Evolutionary conservation across 2,329 filamentous ascomycete genomes (phyloP).

Genomic region (Diaporthe citrichinensis): DNA sequence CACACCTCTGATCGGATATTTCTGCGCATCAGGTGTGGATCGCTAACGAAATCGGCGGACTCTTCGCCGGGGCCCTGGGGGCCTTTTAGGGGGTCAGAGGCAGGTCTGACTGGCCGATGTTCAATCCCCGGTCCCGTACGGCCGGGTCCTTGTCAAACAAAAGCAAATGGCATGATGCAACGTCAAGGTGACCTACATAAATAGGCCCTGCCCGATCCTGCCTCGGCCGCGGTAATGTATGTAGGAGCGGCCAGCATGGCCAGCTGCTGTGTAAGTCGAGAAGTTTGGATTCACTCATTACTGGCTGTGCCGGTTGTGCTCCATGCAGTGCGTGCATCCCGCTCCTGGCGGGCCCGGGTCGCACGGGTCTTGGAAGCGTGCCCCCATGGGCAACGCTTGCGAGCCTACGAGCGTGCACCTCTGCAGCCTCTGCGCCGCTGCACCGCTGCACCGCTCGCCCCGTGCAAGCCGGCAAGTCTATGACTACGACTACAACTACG

Average conservation of each 20-base stretch:
- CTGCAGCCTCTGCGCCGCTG: neutral
- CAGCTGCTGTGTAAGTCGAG: slow-evolving; percentile 31
- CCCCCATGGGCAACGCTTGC: slow-evolving; percentile 20
- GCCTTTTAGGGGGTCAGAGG: slow-evolving; percentile 7
- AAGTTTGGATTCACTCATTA: slow-evolving; percentile 24
- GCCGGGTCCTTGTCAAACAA: slow-evolving; percentile 34
- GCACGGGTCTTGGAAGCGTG: slow-evolving; percentile 29
- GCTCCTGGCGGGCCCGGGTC: slow-evolving; percentile 6
- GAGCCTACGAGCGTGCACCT: slow-evolving; percentile 9
- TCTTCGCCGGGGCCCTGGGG: neutral
- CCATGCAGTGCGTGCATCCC: slow-evolving; percentile 29
- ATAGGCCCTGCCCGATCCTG: slow-evolving; percentile 25
- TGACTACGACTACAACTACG: neutral
- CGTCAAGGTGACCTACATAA: slow-evolving; percentile 17
- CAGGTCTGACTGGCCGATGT: slow-evolving; percentile 5
- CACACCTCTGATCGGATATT: slow-evolving; percentile 25
- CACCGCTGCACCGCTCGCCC: neutral
- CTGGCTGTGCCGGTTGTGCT: slow-evolving; percentile 23
- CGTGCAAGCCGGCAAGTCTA: neutral
- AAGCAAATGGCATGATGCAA: slow-evolving; percentile 37
- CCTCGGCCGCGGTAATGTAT: slow-evolving; percentile 18
- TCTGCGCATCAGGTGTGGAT: slow-evolving; percentile 34
- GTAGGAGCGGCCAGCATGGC: slow-evolving; percentile 28
- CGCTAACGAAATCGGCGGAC: slow-evolving; percentile 7
- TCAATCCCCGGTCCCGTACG: slow-evolving; percentile 29